Evolutionary conservation across 148 eudicot species (phyloP).

Genomic region (Vaccinium myrtillus): DNA sequence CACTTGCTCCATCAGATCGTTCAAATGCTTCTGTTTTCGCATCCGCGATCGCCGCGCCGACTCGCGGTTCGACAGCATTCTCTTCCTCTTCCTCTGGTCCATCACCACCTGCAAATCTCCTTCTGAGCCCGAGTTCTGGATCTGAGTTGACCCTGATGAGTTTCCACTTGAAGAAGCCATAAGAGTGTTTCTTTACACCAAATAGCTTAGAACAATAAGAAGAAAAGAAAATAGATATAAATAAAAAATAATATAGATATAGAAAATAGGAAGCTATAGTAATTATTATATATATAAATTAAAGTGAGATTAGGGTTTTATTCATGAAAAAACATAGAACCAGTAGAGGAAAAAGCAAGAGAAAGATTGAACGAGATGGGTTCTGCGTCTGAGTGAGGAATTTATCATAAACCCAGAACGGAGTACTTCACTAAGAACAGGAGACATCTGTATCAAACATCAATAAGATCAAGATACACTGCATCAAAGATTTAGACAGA

Average conservation of each 20-base stretch:
- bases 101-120: conserved; percentile 42
- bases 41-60: conserved; percentile 48
- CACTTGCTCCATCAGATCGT: conserved; percentile 36
- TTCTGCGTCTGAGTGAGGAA: conserved; percentile 71
- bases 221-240: too few relatives aligned
- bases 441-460: conserved; percentile 56
- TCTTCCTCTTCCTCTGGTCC: conserved; percentile 68
- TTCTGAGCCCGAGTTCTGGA: conserved; percentile 51
- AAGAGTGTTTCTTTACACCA: neutral
- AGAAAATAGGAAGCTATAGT: neutral
- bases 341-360: conserved; percentile 70
- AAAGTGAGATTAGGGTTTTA: neutral
- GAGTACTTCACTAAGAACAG: conserved; percentile 67
- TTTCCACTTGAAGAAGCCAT: conserved; percentile 60
- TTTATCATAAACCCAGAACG: conserved; percentile 71
- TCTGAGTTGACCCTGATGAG: conserved; percentile 34
- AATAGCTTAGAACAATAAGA: neutral
- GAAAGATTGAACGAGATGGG: conserved; percentile 80
- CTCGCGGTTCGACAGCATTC: conserved; percentile 56
- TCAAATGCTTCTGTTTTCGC: conserved; percentile 44
- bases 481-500: neutral
- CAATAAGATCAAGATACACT: conserved; percentile 21
- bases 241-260: neutral
- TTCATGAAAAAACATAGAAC: conserved; percentile 75
- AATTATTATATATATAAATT: neutral